Percentiles rank a stretch among this genome's conserved stretches.
Conservation (phyloP, 805 yeast species). For the Lipomyces chichibuensis region DNA sequence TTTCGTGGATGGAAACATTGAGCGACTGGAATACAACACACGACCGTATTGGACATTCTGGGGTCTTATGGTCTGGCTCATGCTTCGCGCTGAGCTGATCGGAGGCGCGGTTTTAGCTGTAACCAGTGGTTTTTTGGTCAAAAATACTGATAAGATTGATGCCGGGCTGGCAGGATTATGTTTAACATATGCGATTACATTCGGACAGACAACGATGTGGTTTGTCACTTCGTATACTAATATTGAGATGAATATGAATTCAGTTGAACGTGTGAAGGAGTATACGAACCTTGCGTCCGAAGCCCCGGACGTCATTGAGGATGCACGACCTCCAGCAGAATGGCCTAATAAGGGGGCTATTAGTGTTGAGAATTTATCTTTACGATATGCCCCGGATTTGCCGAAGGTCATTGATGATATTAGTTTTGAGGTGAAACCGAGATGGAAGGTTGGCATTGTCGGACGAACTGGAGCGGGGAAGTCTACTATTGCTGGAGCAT, state of each 20-base stretch:
- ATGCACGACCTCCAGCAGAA: conserved; percentile 62
- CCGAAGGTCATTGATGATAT: conserved; percentile 89
- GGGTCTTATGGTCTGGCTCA: conserved; percentile 92
- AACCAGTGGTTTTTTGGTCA: conserved; percentile 75
- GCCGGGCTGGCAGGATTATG: conserved; percentile 96
- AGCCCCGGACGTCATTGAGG: conserved; percentile 66
- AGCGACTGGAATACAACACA: conserved; percentile 77
- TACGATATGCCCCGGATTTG: conserved; percentile 83
- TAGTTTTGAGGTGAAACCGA: conserved; percentile 75
- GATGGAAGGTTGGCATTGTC: conserved; percentile 86
- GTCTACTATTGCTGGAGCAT: conserved; percentile 92
- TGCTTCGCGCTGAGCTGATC: conserved; percentile 77
- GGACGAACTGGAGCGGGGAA: conserved; percentile 99
- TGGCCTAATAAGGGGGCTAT: conserved; percentile 92
- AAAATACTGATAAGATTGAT: conserved; percentile 66
- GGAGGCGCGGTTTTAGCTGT: conserved; percentile 81
- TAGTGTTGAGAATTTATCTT: conserved; percentile 71
- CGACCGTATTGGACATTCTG: conserved; percentile 90
- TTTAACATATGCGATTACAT: conserved; percentile 84
- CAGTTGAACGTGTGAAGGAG: conserved; percentile 90
- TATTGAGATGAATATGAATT: conserved; percentile 94
- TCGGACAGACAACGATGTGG: conserved; percentile 89
- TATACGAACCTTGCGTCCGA: conserved; percentile 81
- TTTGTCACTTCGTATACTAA: conserved; percentile 83
- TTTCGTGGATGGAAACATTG: conserved; percentile 77